These are phyloP conservation scores for Dalbergia oliveri DNA, from an alignment of 306 rosid genomes.

Conservation along the genomic window DNA sequence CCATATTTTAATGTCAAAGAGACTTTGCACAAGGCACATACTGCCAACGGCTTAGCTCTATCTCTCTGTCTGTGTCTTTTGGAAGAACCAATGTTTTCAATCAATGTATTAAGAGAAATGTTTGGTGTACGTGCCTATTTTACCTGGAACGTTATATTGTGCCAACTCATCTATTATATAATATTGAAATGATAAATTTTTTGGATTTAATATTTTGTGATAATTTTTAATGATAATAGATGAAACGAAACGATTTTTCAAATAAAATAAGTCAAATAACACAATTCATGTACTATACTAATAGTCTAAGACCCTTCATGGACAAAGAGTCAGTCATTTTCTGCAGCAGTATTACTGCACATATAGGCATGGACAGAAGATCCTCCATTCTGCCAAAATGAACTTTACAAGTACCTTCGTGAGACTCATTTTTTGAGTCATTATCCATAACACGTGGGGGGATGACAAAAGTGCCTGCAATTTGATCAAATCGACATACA, in stretches of 20 bases:
- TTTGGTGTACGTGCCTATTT: too few species aligned
- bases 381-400: constrained; percentile 24
- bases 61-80: neutral
- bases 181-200: too few species aligned
- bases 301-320: neutral
- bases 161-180: too few species aligned
- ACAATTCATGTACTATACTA: too few species aligned
- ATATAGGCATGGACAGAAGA: constrained; percentile 27
- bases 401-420: constrained; percentile 1
- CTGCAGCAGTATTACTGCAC: neutral
- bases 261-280: too few species aligned
- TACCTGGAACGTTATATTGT: too few species aligned
- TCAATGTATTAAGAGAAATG: neutral
- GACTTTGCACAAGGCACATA: constrained; percentile 51
- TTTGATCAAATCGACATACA: constrained; percentile 38
- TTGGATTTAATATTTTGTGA: too few species aligned
- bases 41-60: constrained; percentile 20
- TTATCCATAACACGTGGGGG: constrained; percentile 41
- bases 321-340: neutral
- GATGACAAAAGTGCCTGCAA: constrained; percentile 37
- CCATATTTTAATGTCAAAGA: constrained; percentile 29
- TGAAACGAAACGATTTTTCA: too few species aligned
- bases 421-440: constrained; percentile 1
- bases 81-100: constrained; percentile 35
- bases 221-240: too few species aligned